These are phyloP conservation scores for Rhodosporidiobolus odoratus DNA, from an alignment of 768 basidiomycete species.

Conservation along the genomic window DNA sequence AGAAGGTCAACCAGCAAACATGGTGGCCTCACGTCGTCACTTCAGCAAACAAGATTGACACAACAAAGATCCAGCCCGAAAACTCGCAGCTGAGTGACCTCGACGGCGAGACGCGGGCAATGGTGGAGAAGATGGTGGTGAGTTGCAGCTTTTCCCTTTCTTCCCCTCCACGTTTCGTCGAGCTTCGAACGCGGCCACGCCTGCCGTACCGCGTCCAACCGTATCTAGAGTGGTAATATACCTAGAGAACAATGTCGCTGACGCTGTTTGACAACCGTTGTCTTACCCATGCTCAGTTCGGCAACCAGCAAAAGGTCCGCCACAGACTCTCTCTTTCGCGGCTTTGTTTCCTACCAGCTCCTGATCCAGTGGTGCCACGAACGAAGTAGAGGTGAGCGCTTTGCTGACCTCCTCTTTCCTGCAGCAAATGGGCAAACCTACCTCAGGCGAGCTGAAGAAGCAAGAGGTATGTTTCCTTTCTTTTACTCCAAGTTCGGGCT, in stretches of 20 bases:
- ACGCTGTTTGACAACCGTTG: conserved; percentile 14
- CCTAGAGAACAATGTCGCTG: no score
- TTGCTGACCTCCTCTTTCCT: neutral
- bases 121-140: conserved; percentile 99
- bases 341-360: neutral
- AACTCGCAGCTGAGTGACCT: conserved; percentile 95
- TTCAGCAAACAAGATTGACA: conserved; percentile 94
- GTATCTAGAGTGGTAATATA: neutral
- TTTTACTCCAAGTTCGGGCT: neutral
- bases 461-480: conserved; percentile 30
- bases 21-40: conserved; percentile 98
- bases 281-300: conserved; percentile 44
- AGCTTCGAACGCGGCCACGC: no score
- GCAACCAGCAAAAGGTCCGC: conserved; percentile 49
- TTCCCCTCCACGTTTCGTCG: no score
- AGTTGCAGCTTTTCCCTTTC: conserved; percentile 42
- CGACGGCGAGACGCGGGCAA: conserved; percentile 89
- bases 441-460: conserved; percentile 42
- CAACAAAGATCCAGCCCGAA: conserved; percentile 86
- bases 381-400: no score
- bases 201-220: neutral
- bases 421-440: conserved; percentile 42
- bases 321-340: neutral
- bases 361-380: no score
- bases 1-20: conserved; percentile 77